Conservation (phyloP, 2,329 filamentous ascomycete genomes). For the Aspergillus intermedius region DNA sequence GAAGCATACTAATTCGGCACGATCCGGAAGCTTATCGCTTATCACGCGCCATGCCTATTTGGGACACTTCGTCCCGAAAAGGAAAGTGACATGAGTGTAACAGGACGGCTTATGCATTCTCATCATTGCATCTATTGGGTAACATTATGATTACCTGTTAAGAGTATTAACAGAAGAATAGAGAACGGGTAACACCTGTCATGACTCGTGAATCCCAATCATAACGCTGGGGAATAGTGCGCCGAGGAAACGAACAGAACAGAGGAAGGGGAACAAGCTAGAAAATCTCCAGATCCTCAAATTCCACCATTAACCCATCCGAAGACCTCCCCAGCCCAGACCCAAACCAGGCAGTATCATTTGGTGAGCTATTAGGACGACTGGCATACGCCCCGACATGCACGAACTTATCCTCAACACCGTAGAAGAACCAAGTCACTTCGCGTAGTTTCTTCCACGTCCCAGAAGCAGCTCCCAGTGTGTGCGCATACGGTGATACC, state of each 20-base stretch:
- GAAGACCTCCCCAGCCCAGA: conserved; percentile 1
- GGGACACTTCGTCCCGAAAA: too few relatives aligned
- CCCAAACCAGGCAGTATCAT: conserved; percentile 10
- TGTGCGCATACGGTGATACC: conserved; percentile 23
- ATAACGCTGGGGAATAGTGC: too few relatives aligned
- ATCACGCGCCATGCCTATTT: too few relatives aligned
- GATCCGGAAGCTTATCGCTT: too few relatives aligned
- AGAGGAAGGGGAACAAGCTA: conserved; percentile 15
- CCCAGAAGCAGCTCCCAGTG: conserved; percentile 35
- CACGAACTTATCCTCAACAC: conserved; percentile 52
- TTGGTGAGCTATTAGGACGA: conserved; percentile 42
- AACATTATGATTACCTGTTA: too few relatives aligned
- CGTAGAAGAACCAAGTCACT: conserved; percentile 57
- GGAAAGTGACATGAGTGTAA: too few relatives aligned
- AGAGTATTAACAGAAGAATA: too few relatives aligned
- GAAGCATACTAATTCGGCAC: too few relatives aligned
- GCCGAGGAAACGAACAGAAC: background rate
- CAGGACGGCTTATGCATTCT: too few relatives aligned
- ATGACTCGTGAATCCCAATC: too few relatives aligned
- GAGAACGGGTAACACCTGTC: too few relatives aligned
- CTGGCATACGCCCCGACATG: conserved; percentile 55
- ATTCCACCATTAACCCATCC: conserved; percentile 43
- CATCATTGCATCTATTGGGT: too few relatives aligned
- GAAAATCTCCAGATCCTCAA: conserved; percentile 47
- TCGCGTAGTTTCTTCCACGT: conserved; percentile 54